phyloP scores from a whole-genome alignment of 495 filamentous ascomycete species.

The Neurospora discreta region DNA sequence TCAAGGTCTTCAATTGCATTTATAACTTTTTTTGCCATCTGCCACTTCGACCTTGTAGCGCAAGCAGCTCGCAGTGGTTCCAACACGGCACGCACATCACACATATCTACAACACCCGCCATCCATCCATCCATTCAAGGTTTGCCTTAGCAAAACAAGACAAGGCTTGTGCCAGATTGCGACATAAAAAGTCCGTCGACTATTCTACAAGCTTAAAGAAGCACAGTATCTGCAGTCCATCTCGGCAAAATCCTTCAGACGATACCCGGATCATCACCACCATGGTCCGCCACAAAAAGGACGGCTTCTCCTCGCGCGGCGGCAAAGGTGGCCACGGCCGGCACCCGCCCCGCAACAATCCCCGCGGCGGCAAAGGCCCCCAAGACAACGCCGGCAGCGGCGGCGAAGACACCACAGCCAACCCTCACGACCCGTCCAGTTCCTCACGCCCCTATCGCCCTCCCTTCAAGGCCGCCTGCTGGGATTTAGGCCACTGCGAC shows the following conservation, averaged over 20 bases:
- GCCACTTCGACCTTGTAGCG: not conserved
- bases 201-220: too few species aligned
- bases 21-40: not conserved
- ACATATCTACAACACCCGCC: not conserved
- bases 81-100: not conserved
- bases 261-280: not conserved
- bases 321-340: constrained; percentile 47
- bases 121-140: not conserved
- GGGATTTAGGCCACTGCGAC: constrained; percentile 96
- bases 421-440: constrained; percentile 14
- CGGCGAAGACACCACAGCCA: constrained; percentile 14
- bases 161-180: not conserved
- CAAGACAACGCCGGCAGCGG: constrained; percentile 22
- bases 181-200: not conserved
- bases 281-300: constrained; percentile 95
- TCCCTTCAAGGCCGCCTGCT: constrained; percentile 84
- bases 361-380: not conserved
- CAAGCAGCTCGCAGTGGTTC: not conserved
- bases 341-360: constrained; percentile 26
- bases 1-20: not conserved
- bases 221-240: not conserved
- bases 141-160: not conserved
- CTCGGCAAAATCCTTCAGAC: not conserved
- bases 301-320: constrained; percentile 57
- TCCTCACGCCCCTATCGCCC: constrained; percentile 36